Conservation (phyloP, 2,329 filamentous ascomycete species). For the Colletotrichum godetiae region DNA sequence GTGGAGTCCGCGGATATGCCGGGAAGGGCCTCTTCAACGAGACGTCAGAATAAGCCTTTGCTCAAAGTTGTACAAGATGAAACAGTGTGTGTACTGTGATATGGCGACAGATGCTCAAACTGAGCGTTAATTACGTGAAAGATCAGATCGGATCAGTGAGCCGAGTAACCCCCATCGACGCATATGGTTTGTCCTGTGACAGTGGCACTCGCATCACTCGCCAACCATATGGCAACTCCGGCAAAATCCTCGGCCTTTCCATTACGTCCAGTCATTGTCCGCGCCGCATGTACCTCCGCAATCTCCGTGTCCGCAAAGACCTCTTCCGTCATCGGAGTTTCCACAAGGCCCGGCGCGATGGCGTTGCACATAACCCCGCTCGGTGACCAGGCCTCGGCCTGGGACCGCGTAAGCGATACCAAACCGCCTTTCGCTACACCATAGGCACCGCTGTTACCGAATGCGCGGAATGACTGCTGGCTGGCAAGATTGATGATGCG, state of each 20-base stretch:
- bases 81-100: neutral
- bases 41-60: neutral
- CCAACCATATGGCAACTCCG: slow-evolving; percentile 44
- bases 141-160: slow-evolving; percentile 2
- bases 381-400: slow-evolving; percentile 49
- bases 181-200: slow-evolving; percentile 49
- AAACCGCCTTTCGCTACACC: slow-evolving; percentile 47
- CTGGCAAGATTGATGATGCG: slow-evolving; percentile 48
- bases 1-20: neutral
- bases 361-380: slow-evolving; percentile 48
- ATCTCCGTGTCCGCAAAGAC: slow-evolving; percentile 39
- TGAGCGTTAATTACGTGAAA: neutral
- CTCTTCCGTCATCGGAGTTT: slow-evolving; percentile 41
- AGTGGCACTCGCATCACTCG: slow-evolving; percentile 44
- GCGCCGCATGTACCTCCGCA: slow-evolving; percentile 39
- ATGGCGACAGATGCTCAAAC: neutral
- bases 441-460: slow-evolving; percentile 47
- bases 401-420: slow-evolving; percentile 45
- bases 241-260: slow-evolving; percentile 46
- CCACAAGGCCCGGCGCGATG: slow-evolving; percentile 45
- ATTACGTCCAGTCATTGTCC: slow-evolving; percentile 46
- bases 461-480: slow-evolving; percentile 46
- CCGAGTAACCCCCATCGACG: slow-evolving; percentile 49
- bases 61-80: neutral
- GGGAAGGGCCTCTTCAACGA: neutral